Conservation (phyloP, 306 rosid genomes). For the Alnus rubra region DNA sequence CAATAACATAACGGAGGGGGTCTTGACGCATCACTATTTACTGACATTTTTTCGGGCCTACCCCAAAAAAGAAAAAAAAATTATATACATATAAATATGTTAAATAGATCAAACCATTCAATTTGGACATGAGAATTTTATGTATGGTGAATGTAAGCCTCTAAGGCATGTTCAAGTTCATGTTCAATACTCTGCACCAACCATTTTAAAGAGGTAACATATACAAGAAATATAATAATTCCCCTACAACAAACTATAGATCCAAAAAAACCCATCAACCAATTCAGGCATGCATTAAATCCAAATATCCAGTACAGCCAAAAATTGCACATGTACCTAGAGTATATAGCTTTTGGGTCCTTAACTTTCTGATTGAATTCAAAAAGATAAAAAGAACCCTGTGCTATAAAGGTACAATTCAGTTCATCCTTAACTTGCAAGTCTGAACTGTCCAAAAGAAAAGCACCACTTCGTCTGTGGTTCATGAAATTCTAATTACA, state of each 20-base stretch:
- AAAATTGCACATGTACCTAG: neutral
- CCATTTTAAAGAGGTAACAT: constrained; percentile 17
- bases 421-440: neutral
- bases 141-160: no score
- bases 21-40: no score
- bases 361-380: neutral
- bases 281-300: constrained; percentile 1
- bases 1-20: no score
- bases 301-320: neutral
- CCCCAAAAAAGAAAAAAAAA: no score
- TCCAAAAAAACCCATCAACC: neutral
- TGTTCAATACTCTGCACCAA: constrained; percentile 61
- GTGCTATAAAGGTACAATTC: neutral
- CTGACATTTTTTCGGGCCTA: no score
- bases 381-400: neutral
- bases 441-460: constrained; percentile 5
- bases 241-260: neutral
- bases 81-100: no score
- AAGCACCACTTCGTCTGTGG: neutral
- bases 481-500: neutral
- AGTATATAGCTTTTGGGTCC: neutral
- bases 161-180: no score
- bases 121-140: no score
- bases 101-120: no score
- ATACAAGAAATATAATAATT: neutral